These are phyloP conservation scores for Onygenales sp. DNA, from an alignment of 2,329 filamentous ascomycete species.

Conservation along the genomic window DNA sequence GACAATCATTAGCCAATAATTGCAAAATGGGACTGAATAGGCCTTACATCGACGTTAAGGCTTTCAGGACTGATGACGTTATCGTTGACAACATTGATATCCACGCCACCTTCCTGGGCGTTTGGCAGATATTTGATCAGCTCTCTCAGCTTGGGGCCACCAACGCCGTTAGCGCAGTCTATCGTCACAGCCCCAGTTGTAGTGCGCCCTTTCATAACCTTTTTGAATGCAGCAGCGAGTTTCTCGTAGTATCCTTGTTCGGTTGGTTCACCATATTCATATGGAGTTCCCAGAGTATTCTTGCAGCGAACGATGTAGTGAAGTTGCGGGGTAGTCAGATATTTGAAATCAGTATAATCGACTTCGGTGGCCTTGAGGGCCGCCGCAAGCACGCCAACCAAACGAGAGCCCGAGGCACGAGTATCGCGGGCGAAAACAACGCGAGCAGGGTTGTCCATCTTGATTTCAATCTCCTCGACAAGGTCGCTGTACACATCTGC, in stretches of 20 bases:
- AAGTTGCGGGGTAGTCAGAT: conserved; percentile 92
- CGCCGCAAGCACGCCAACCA: conserved; percentile 69
- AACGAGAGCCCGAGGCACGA: conserved; percentile 76
- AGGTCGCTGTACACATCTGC: conserved; percentile 67
- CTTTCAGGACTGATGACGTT: conserved; percentile 83
- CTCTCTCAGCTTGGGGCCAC: conserved; percentile 80
- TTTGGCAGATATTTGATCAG: conserved; percentile 73
- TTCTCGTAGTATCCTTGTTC: conserved; percentile 95
- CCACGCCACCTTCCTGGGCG: conserved; percentile 56
- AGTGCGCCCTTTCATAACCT: conserved; percentile 68
- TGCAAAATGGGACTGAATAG: neutral
- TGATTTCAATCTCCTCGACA: conserved; percentile 65
- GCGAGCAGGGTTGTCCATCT: conserved; percentile 59
- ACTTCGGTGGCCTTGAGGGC: conserved; percentile 68
- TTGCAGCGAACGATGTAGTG: conserved; percentile 92
- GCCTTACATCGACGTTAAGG: conserved; percentile 68
- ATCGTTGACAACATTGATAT: conserved; percentile 85
- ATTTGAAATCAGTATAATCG: conserved; percentile 74
- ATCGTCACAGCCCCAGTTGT: conserved; percentile 67
- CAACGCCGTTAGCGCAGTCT: conserved; percentile 94
- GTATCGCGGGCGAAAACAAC: conserved; percentile 91
- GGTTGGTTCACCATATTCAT: conserved; percentile 79
- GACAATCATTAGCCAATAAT: conserved; percentile 11
- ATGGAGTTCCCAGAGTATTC: conserved; percentile 81
- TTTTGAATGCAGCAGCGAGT: conserved; percentile 72